Conservation (phyloP, 805 yeast species). For the Yarrowia sp. region DNA sequence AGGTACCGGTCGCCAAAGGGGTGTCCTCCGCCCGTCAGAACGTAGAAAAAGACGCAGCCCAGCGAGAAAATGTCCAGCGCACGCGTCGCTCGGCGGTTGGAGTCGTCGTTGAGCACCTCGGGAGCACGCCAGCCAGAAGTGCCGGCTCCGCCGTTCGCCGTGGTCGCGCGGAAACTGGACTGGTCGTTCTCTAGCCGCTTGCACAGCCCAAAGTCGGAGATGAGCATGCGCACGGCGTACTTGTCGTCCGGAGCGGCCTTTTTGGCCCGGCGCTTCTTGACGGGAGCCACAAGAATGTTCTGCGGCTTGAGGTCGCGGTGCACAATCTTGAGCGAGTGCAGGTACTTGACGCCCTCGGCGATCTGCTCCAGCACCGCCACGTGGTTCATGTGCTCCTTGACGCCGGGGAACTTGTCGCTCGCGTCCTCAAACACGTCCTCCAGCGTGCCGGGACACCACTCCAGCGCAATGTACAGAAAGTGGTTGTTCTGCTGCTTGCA, state of each 20-base stretch:
- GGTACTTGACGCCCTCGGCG: slow-evolving; percentile 32
- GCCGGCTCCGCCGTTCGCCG: slow-evolving; percentile 84
- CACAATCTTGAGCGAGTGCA: slow-evolving; percentile 39
- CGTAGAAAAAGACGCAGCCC: slow-evolving; percentile 91
- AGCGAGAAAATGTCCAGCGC: slow-evolving; percentile 91
- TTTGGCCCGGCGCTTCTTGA: slow-evolving; percentile 32
- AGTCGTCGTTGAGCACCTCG: slow-evolving; percentile 45
- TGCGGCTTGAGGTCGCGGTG: slow-evolving; percentile 61
- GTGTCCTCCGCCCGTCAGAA: slow-evolving; percentile 77
- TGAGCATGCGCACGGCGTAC: slow-evolving; percentile 61
- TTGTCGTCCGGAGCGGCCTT: slow-evolving; percentile 31
- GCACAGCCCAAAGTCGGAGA: slow-evolving; percentile 95
- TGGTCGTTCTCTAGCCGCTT: slow-evolving; percentile 89
- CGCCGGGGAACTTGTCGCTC: slow-evolving; percentile 42
- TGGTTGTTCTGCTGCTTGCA: slow-evolving; percentile 89
- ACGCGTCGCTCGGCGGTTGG: slow-evolving; percentile 65
- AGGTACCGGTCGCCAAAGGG: slow-evolving; percentile 93
- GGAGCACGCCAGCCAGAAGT: slow-evolving; percentile 99
- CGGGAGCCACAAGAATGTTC: slow-evolving; percentile 55
- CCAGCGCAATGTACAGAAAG: slow-evolving; percentile 89
- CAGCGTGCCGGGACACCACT: slow-evolving; percentile 82
- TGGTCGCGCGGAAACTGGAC: slow-evolving; percentile 88
- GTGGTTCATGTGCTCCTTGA: slow-evolving; percentile 48
- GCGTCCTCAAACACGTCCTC: slow-evolving; percentile 65
- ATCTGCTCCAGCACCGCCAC: slow-evolving; percentile 42